Percentiles rank a stretch among this genome's conserved stretches.
These are phyloP conservation scores for Selaginella tamariscina DNA, from an alignment of 75 land plant species.

Conservation along the genomic window DNA sequence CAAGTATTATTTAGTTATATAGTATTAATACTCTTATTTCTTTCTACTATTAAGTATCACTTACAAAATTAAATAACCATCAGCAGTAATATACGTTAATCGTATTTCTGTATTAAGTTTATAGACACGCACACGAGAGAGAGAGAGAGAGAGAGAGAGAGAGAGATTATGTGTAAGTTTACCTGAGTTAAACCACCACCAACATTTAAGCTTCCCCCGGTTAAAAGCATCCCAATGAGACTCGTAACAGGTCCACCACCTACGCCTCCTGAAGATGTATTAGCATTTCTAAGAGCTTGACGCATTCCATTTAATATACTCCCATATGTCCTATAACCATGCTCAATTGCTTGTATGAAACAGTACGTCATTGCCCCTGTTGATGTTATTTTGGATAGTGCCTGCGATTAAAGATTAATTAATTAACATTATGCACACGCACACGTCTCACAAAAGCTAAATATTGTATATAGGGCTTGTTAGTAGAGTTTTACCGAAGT, in stretches of 20 bases:
- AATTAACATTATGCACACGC: background rate
- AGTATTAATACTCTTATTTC: no score
- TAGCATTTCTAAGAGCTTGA: conserved; percentile 39
- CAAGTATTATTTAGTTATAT: no score
- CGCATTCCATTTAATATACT: conserved; percentile 68
- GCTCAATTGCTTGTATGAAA: conserved; percentile 93
- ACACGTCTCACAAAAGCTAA: background rate
- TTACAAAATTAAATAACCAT: no score
- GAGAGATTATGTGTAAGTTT: no score
- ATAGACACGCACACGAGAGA: no score
- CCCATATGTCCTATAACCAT: conserved; percentile 67
- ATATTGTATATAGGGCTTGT: no score
- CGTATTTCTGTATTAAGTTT: background rate
- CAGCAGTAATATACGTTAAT: background rate
- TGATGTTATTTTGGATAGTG: conserved; percentile 65
- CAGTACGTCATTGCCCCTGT: conserved; percentile 93
- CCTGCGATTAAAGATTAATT: conserved; percentile 23
- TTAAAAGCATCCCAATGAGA: conserved; percentile 57
- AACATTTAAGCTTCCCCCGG: conserved; percentile 59
- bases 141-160: no score
- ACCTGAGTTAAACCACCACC: conserved; percentile 61
- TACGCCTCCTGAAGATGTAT: conserved; percentile 10
- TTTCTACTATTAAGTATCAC: no score
- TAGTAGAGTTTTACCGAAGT: conserved; percentile 65
- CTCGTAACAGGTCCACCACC: conserved; percentile 46